Base-by-base conservation (phyloP, 1,284 basidiomycete genomes). In the Lentinula novae-zelandiae region DNA sequence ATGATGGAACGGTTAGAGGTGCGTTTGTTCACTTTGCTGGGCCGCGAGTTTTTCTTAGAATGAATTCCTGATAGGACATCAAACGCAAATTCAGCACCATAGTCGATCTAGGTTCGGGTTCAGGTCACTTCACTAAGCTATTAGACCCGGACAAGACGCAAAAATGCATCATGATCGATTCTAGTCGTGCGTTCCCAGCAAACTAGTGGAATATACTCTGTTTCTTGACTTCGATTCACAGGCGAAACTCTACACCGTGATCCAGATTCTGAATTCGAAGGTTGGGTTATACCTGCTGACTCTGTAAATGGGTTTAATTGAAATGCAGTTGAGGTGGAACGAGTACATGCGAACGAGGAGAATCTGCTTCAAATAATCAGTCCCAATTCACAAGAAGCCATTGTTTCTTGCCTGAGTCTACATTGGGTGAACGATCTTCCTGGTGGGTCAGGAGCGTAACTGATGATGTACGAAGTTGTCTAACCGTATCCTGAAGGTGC, bases 401-500 rank as follows among this genome's bases (percentile, higher is more conserved):
- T 99, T 51, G 88, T 98, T 36, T 96, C 93, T 13, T 95, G 92
- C 68, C 82, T 97, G 2, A 91, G 89, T 61, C 79, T 99, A 58
- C 97, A 99, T 69, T 99, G 97, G 97, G 88, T 98, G 8, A 99
- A 99, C 68, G 97, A 99, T 75, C 83, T 99, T 12, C 96, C 96
- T 62, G 94, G 93, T 92, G 49, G 46, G 77, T 12, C 52, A 20
- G 2, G 13, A 38, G 34, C 52, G 17, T 15, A 36, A 15, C 1
- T 15, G 9, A n/a, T 46, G 15, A 46, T 46, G 44, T 22, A n/a
- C 9, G 34, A 31, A 36, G 53, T 40, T 53, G 52, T 53, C 46
- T 61, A 56, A 54, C 27, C 33, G n/a, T 27, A 49, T 22, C 12
- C 12, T 52, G n/a, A 17, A 92, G 95, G 95, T n/a, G 81, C 88